Base-by-base conservation (phyloP, 2,329 filamentous ascomycete genomes). In the Penicillium brevicompactum region DNA sequence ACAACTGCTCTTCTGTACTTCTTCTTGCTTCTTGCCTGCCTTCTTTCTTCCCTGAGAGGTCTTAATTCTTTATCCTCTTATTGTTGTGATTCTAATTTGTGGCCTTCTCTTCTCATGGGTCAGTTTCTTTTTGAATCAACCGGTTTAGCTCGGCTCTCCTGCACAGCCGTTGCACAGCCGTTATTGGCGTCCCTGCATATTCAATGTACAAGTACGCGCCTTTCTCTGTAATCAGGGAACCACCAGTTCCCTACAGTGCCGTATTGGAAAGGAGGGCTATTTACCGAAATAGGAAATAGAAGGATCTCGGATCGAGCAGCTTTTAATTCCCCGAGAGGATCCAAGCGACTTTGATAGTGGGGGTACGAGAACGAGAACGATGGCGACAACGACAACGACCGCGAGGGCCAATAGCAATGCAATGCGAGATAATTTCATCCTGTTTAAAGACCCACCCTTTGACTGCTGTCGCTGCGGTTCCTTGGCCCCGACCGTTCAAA, bases 311-410 rank as follows among this genome's bases (percentile, higher is more conserved):
- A 7, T 9, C 14, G 10, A 41, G 46, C 38, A 38, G 40, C 16
- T n/a, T 8, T 18, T 11, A 55, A 51, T 41, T 55, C 43, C 46
- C 48, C 53, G 42, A 38, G 14, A 34, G 37, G 47, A 51, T 31
- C 41, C 30, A 52, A 32, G 38, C 51, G 55, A 27, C 46, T 27
- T 53, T 37, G 38, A 51, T 48, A 42, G 40, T 51, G 38, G 61
- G 60, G 66, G 62, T 49, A 44, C 58, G 45, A 65, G 38, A 53
- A 42, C 58, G 55, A 59, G 27, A 51, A 49, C 66, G 69, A 70
- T 32, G 60, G 53, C 62, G 62, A 54, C 34, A 13, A 40, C 51
- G 60, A 64, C 40, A 58, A 59, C 60, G 63, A 68, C 43, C 59
- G 57, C 65, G 63, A 57, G 9, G 21, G 8, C 59, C 57, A 63